These are phyloP conservation scores for Podospora anserina DNA, from an alignment of 495 filamentous ascomycete species.

Conservation along the genomic window DNA sequence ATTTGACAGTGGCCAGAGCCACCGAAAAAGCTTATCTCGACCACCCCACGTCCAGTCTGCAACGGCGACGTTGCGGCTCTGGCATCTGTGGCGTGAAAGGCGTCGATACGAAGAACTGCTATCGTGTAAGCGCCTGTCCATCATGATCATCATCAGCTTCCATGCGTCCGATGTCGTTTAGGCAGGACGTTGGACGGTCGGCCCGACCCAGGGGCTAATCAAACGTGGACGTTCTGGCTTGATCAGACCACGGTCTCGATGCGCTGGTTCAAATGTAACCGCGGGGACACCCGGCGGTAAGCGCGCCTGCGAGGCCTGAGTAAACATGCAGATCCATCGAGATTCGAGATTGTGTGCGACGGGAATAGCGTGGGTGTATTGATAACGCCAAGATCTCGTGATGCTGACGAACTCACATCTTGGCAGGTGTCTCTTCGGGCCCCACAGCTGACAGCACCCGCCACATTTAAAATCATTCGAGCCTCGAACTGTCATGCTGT, in stretches of 20 bases:
- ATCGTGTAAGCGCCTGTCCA: not conserved
- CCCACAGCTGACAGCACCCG: not conserved
- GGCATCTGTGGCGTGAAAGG: not conserved
- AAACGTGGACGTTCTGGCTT: not conserved
- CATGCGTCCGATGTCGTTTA: not conserved
- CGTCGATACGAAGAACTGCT: not conserved
- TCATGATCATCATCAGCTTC: slow-evolving; percentile 2
- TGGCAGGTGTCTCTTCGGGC: not conserved
- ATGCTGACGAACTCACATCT: not conserved
- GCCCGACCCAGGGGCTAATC: not conserved
- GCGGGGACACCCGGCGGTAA: not conserved
- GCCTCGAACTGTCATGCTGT: not conserved
- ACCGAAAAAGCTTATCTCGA: slow-evolving; percentile 4
- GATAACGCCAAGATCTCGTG: not conserved
- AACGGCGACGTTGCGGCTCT: not conserved
- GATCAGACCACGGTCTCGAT: not conserved
- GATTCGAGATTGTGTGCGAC: not conserved
- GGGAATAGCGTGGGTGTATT: not conserved
- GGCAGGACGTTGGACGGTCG: not conserved
- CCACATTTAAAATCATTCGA: not conserved
- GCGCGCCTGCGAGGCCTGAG: not conserved
- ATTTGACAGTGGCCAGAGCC: not conserved
- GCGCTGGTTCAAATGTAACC: not conserved
- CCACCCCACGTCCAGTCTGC: not conserved
- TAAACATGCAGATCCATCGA: not conserved